Base-by-base conservation (phyloP, 2,329 filamentous ascomycete species). In the Endothia cerciana region DNA sequence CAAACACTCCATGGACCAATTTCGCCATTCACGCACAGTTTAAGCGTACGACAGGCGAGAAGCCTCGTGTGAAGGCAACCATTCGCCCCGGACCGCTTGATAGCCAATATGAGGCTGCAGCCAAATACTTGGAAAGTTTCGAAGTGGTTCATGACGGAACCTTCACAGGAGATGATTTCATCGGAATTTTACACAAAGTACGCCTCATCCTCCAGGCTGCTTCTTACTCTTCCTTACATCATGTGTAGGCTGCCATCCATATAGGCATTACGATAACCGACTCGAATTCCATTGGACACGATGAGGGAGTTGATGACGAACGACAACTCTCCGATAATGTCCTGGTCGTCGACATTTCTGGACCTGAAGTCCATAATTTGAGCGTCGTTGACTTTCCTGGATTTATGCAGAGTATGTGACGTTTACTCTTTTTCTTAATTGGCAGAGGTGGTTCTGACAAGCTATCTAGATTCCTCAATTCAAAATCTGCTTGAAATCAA, bases 301-400 rank as follows among this genome's bases (percentile, higher is more conserved):
- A 49, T 49, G 43, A 1, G 6, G 43, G 1, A 15, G 5, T 45
- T 22, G 43, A 49, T 8, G 1, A 25, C 8, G 45, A 49, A 1
- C 56, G 45, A 36, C 56, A 56, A 36, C 57, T 68, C 41, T 66
- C 66, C 8, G 66, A 66, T 55, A 68, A 68, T 15, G 55, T 64
- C 15, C 61, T 68, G 4, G 61, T 64, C 33, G 28, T 68, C 45
- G 66, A 68, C n/a, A 55, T 68, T 25, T 60, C 57, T 10, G 66
- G 66, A 30, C 66, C 66, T 8, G 64, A 66, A 11, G 61, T 68
- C 19, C 56, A 63, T 41, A 64, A 49, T 60, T 25, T 60, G 13
- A 68, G 51, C 38, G 58, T 68, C 15, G 22, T 68, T 30, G 66
- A 68, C 30, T 66, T 68, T 25, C 66, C 66, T 13, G 66, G 66